Percentiles rank a stretch among this genome's conserved stretches.
These are phyloP conservation scores for Exophiala sp. DNA, from an alignment of 2,329 filamentous ascomycete species.

Conservation along the genomic window DNA sequence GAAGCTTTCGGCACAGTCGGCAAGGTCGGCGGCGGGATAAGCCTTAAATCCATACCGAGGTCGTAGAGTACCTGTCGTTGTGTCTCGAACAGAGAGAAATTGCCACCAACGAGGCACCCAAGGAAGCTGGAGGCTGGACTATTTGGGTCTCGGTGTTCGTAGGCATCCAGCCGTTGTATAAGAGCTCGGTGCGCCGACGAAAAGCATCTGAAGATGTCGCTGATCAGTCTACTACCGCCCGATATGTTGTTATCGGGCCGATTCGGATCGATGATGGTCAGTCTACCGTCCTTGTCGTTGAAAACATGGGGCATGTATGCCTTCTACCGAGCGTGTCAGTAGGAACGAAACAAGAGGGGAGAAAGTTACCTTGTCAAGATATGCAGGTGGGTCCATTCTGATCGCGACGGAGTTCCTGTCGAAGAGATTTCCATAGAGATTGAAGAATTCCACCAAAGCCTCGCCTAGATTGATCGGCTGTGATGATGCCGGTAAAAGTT, in stretches of 20 bases:
- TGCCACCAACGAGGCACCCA: constrained; percentile 67
- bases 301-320: constrained; percentile 39
- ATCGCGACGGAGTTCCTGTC: constrained; percentile 69
- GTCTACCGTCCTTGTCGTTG: constrained; percentile 58
- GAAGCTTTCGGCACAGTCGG: background rate
- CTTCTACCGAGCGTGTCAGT: constrained; percentile 17
- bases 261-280: constrained; percentile 92
- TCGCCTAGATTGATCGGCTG: constrained; percentile 63
- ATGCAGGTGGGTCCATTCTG: constrained; percentile 68
- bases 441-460: constrained; percentile 80
- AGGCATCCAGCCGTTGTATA: constrained; percentile 51
- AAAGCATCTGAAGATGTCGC: constrained; percentile 67
- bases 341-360: constrained; percentile 9
- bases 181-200: constrained; percentile 59
- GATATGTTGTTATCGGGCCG: constrained; percentile 82
- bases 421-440: constrained; percentile 83
- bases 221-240: constrained; percentile 72
- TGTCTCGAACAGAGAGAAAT: constrained; percentile 70
- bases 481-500: constrained; percentile 66
- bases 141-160: constrained; percentile 33
- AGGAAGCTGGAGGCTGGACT: constrained; percentile 57
- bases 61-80: constrained; percentile 64
- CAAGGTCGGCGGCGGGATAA: background rate
- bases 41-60: constrained; percentile 35
- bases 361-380: constrained; percentile 67